Conservation (phyloP, 2,329 filamentous ascomycete genomes). For the Alternaria atra region DNA sequence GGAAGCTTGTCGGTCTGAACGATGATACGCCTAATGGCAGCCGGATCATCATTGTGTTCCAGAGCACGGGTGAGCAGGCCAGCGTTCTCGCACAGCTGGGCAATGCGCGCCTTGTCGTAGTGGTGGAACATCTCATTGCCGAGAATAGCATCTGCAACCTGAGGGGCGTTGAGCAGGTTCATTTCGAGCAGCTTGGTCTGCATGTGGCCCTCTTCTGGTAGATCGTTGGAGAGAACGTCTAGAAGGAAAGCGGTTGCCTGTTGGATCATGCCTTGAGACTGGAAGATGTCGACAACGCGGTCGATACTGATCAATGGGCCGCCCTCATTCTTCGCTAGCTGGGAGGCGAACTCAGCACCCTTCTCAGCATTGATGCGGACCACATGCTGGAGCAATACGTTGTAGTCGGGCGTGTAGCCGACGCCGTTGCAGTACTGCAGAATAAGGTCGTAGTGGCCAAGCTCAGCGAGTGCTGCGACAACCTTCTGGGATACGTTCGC, state of each 20-base stretch:
- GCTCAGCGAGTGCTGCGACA: constrained; percentile 92
- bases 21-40: constrained; percentile 87
- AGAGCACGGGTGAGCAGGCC: constrained; percentile 76
- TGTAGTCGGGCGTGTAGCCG: constrained; percentile 95
- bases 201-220: constrained; percentile 88
- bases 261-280: constrained; percentile 96
- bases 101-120: constrained; percentile 91
- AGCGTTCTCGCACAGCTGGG: constrained; percentile 90
- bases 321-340: constrained; percentile 86
- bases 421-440: constrained; percentile 85
- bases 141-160: constrained; percentile 96
- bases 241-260: constrained; percentile 98
- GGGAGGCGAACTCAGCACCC: constrained; percentile 92
- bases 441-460: constrained; percentile 96
- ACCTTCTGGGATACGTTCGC: constrained; percentile 93
- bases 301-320: constrained; percentile 91
- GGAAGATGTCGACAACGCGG: constrained; percentile 96
- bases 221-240: constrained; percentile 93
- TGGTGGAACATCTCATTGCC: constrained; percentile 99
- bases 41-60: constrained; percentile 93
- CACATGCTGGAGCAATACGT: constrained; percentile 82
- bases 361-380: constrained; percentile 92
- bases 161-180: constrained; percentile 95
- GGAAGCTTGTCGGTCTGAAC: constrained; percentile 88
- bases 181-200: constrained; percentile 97